Base-by-base conservation (phyloP, 495 filamentous ascomycete species). In the Jackrogersella multiformis region DNA sequence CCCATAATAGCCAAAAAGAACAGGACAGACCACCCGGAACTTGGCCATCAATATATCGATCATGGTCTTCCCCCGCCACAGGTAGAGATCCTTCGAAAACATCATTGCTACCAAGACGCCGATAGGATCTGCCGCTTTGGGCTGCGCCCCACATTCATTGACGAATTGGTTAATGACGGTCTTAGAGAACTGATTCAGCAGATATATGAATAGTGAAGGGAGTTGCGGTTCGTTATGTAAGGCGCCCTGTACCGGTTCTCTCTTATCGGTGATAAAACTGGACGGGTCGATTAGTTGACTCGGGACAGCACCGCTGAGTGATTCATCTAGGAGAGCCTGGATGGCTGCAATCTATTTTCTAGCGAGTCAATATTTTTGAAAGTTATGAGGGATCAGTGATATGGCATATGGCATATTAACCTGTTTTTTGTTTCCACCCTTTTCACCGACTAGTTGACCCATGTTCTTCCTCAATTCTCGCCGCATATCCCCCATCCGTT, bases 21-120 rank as follows among this genome's bases (percentile, higher is more conserved):
- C 89, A 3, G 96, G 94, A 70, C 93, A 97, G 23, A 86, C 82
- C 4, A 89, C 81, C 38, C 91, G 87, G 64, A 92, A 89, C 74
- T 98, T 97, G 26, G 95, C 93, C 72, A 96, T 86, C 18, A 98
- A 77, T 53, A 98, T 90, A 66, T 97, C 94, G 41, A 93, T 89
- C 66, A 98, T 80, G 10, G 88, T 85, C 30, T 81, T 76, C 2
- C 90, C 92, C 26, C 91, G 84, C 84, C 89, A 92, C 15, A 82
- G 78, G 68, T 92, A 90, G 0, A 83, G 76, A 0, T 86, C 79
- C 16, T 84, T 79, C 2, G 92, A 88, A 71, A 97, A 94, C 20
- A 94, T 85, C 45, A 88, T 85, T 15, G 88, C 89, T 0, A 88
- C 82, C 16, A 93, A 77, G 32, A 96, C 84, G 34, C 95, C 96